A percentile compares a stretch with the other conserved stretches of the same genome.
phyloP scores from a whole-genome alignment of 2,329 filamentous ascomycete species.

The Cercospora sp. region DNA sequence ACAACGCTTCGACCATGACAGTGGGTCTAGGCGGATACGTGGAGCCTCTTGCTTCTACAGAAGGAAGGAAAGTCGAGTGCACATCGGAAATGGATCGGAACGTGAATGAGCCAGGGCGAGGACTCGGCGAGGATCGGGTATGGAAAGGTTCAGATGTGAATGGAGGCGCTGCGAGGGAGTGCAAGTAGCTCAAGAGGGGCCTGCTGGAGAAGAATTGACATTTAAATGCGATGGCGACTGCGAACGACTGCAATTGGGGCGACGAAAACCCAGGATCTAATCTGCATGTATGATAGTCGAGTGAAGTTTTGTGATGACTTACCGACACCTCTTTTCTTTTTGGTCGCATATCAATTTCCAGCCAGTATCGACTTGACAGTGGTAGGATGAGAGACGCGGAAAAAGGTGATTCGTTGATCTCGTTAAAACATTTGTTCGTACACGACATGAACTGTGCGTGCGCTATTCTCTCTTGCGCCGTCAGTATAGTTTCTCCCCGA shows the following conservation, averaged over 20 bases:
- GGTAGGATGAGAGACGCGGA: neutral
- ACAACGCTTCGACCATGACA: neutral
- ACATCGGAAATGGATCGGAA: neutral
- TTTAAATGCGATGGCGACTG: neutral
- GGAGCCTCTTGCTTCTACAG: neutral
- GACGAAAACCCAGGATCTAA: too few relatives aligned
- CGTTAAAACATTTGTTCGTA: neutral
- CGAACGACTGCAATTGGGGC: neutral
- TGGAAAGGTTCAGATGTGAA: neutral
- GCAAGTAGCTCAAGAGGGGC: neutral
- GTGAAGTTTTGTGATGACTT: neutral
- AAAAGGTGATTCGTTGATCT: neutral
- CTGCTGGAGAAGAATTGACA: neutral
- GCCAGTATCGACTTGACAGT: neutral
- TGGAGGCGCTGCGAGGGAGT: neutral
- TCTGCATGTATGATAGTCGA: neutral
- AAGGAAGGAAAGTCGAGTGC: neutral
- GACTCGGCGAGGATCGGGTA: neutral
- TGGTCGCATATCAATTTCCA: neutral
- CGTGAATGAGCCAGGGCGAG: neutral
- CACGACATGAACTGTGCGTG: neutral
- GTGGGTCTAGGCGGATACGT: neutral
- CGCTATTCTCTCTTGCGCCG: neutral
- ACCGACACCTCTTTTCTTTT: neutral
- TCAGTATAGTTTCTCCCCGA: neutral